Base-by-base conservation (phyloP, 441 rosid species). In the Pelargonium australe region DNA sequence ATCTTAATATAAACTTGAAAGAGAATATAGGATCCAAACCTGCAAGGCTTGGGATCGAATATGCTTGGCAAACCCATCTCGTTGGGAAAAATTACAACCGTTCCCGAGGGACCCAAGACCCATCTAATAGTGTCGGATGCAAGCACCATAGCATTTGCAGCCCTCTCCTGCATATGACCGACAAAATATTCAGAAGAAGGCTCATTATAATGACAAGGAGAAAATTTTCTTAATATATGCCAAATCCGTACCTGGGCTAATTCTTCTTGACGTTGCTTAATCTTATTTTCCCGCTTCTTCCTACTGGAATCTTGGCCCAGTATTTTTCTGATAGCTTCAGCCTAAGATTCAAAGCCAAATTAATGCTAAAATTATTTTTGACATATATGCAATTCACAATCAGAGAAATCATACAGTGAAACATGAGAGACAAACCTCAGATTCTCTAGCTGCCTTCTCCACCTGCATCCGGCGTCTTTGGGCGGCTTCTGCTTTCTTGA, bases 281-380 rank as follows among this genome's bases (percentile, higher is more conserved):
- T 85, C 80, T 91, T 89, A 44, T 85, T 94, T 75, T 89, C 97
- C 64, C 90, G 87, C 75, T 92, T 95, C 92, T 90, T 90, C 84
- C 97, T 79, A 77, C 73, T 80, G 23, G 99, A 92, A 80, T 88
- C 97, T 84, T 91, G 99, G 67, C 97, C 96, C 10, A 91, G 97
- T 74, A 95, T 90, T 85, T 89, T 95, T 70, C 88, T 81, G 34
- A 91, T 91, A 70, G 99, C 99, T 80, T 86, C 96, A 43, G 88
- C 96, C 97, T 91, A 78, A 70, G 73, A 67, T 68, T 70, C 37
- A 58, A 31, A 37, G 8, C 63, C 31, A 58, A 58, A 58, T 58
- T 16, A 55, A 55, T 16, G 44, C 44, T 41, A 9, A 55, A 20
- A 6, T 19, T 16, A 8, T 57, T 8, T 16, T 57, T 20, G 17